Conservation (phyloP, 2,329 filamentous ascomycete species). For the Hysterium pulicare region DNA sequence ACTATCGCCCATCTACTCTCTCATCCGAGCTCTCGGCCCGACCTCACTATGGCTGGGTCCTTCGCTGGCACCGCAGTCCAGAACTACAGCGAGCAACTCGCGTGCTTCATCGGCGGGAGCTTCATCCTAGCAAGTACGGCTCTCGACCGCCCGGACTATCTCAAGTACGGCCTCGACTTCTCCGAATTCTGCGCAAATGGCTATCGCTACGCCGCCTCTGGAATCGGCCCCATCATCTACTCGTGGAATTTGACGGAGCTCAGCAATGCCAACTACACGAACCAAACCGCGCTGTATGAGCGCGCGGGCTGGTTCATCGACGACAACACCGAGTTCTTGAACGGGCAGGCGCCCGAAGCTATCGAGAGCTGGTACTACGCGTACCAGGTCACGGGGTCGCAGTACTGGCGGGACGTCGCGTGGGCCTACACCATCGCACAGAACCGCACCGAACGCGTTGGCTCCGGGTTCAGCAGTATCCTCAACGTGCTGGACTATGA, state of each 20-base stretch:
- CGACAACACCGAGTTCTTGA: conserved; percentile 9
- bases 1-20: no score
- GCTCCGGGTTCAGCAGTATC: conserved; percentile 63
- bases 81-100: conserved; percentile 21
- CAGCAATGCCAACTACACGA: conserved; percentile 6
- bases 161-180: conserved; percentile 28
- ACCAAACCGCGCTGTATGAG: conserved; percentile 12
- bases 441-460: conserved; percentile 57
- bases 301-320: conserved; percentile 15
- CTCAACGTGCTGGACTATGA: conserved; percentile 58
- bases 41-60: conserved; percentile 25
- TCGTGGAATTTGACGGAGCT: conserved; percentile 21
- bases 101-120: conserved; percentile 31
- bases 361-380: conserved; percentile 63
- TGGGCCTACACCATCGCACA: conserved; percentile 56
- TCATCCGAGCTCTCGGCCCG: no score
- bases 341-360: conserved; percentile 19
- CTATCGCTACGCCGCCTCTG: conserved; percentile 16
- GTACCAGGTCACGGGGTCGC: conserved; percentile 69
- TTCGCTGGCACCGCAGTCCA: conserved; percentile 15
- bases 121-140: conserved; percentile 31
- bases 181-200: conserved; percentile 18
- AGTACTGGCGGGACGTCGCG: conserved; percentile 27
- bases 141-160: conserved; percentile 19
- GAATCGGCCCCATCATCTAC: conserved; percentile 25